Conservation (phyloP, 768 basidiomycete genomes). For the Gymnopilus junonius region DNA sequence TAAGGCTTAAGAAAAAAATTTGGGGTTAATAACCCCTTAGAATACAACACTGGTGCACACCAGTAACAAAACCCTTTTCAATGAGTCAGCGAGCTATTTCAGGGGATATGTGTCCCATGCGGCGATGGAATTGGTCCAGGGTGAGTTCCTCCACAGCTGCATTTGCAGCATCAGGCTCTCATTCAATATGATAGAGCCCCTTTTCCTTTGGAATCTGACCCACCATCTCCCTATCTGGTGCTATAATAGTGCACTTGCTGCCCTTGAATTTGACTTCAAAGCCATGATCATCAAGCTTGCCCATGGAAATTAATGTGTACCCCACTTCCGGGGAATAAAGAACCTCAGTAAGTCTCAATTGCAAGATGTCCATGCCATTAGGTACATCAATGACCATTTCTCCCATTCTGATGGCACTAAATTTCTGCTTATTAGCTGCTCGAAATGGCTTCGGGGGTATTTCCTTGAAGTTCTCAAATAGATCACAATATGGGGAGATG, state of each 20-base stretch:
- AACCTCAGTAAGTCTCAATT: slow-evolving; percentile 36
- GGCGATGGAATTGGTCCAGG: slow-evolving; percentile 31
- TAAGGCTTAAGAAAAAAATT: too few species aligned
- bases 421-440: slow-evolving; percentile 37
- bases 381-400: slow-evolving; percentile 37
- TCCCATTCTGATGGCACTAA: slow-evolving; percentile 33
- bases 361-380: slow-evolving; percentile 29
- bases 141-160: slow-evolving; percentile 24
- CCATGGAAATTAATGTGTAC: slow-evolving; percentile 42
- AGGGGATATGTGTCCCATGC: slow-evolving; percentile 35
- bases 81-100: slow-evolving; percentile 24
- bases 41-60: too few species aligned
- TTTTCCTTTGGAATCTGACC: slow-evolving; percentile 26
- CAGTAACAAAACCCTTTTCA: slow-evolving; percentile 26
- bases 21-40: too few species aligned
- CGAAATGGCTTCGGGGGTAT: slow-evolving; percentile 29
- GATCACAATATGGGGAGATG: slow-evolving; percentile 31
- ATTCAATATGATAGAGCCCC: slow-evolving; percentile 31
- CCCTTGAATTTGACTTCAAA: slow-evolving; percentile 30
- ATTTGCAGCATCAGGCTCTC: slow-evolving; percentile 22
- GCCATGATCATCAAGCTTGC: slow-evolving; percentile 37
- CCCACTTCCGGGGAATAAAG: slow-evolving; percentile 41
- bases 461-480: slow-evolving; percentile 26
- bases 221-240: slow-evolving; percentile 19
- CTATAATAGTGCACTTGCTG: slow-evolving; percentile 32